These are phyloP conservation scores for Leptomonas pyrrhocoris DNA, from an alignment of 208 protist genomes.

Conservation along the genomic window DNA sequence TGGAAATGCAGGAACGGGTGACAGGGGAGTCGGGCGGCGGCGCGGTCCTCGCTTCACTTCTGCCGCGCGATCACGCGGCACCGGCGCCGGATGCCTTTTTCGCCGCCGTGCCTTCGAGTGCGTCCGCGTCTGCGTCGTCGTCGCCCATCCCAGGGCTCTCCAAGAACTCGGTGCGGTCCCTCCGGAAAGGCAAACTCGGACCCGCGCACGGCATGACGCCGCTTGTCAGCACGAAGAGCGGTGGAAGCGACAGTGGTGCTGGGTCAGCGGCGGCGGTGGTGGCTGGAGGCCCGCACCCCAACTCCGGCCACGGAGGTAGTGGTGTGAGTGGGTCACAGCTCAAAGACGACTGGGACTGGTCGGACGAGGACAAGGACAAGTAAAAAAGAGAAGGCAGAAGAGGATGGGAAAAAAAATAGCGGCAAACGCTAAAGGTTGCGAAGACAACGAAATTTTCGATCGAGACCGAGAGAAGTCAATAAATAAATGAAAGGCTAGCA, in stretches of 20 bases:
- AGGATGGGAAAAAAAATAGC: not conserved
- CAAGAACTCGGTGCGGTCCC: slow-evolving; percentile 18
- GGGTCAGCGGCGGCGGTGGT: too few relatives aligned
- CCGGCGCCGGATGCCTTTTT: slow-evolving; percentile 2
- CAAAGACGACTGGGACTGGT: slow-evolving; percentile 15
- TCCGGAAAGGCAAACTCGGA: slow-evolving; percentile 19
- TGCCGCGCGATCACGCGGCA: not conserved
- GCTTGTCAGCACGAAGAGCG: not conserved
- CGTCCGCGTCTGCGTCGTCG: not conserved
- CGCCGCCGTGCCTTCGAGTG: not conserved
- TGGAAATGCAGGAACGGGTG: slow-evolving; percentile 17
- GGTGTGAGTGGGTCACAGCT: too few relatives aligned
- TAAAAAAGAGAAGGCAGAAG: not conserved
- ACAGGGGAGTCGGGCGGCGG: not conserved
- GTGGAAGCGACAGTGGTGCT: not conserved
- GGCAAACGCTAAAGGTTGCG: not conserved
- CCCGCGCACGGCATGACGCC: not conserved
- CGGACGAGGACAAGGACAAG: slow-evolving; percentile 14
- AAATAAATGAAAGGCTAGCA: too few relatives aligned
- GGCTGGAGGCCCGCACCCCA: too few relatives aligned
- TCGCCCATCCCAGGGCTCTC: not conserved
- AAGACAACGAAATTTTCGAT: too few relatives aligned
- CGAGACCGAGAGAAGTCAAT: not conserved
- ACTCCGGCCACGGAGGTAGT: too few relatives aligned
- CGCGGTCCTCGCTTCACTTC: not conserved